Conservation (phyloP, 2,329 filamentous ascomycete genomes). For the Capronia coronata region DNA sequence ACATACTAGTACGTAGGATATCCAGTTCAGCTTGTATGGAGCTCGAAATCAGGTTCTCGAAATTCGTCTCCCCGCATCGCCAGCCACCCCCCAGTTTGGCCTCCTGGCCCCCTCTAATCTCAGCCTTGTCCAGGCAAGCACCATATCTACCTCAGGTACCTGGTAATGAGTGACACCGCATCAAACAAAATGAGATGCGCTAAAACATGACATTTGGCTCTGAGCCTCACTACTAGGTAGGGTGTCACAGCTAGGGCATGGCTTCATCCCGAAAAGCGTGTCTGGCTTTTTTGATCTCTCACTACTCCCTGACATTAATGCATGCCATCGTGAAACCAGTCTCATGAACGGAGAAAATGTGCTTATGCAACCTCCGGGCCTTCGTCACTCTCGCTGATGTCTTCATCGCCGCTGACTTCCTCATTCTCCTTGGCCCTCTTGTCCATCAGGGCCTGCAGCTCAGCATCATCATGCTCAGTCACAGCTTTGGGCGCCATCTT, state of each 20-base stretch:
- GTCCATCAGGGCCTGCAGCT: conserved; percentile 96
- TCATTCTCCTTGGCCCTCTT: conserved; percentile 97
- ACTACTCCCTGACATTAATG: background rate
- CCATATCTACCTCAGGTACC: no score
- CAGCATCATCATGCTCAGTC: conserved; percentile 95
- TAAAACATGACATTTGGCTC: background rate
- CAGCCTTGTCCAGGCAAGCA: background rate
- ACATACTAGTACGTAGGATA: no score
- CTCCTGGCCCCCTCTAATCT: background rate
- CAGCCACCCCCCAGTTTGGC: background rate
- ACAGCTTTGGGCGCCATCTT: conserved; percentile 99
- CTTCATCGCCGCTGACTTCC: conserved; percentile 96
- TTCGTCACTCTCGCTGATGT: conserved; percentile 90
- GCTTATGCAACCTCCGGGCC: conserved; percentile 42
- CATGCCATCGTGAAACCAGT: background rate
- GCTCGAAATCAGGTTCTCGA: conserved; percentile 7
- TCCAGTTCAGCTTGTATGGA: no score
- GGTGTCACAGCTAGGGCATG: background rate
- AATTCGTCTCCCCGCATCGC: background rate
- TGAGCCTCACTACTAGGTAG: background rate
- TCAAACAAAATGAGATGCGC: no score
- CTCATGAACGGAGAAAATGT: no score
- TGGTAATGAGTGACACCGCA: no score
- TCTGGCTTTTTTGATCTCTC: background rate
- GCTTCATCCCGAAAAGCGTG: background rate